Evolutionary conservation across 2,329 filamentous ascomycete genomes (phyloP).

Genomic region (Endoconidiophora polonica): DNA sequence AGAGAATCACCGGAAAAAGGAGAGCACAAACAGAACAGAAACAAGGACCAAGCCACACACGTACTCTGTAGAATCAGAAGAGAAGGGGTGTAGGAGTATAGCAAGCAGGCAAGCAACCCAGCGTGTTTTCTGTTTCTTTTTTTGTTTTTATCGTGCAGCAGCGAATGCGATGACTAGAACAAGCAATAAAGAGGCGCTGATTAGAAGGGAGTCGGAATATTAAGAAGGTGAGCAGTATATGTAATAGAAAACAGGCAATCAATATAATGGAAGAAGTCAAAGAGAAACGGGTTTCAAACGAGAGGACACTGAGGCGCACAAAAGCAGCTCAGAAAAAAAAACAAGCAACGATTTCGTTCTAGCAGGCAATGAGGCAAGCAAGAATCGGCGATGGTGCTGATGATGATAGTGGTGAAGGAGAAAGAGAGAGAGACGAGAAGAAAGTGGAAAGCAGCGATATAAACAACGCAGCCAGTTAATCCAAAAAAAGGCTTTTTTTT

Average conservation of each 20-base stretch:
- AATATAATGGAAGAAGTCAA: too few relatives aligned
- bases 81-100: neutral
- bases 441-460: neutral
- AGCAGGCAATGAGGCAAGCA: too few relatives aligned
- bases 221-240: neutral
- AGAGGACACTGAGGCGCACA: neutral
- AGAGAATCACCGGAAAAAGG: slow-evolving; percentile 3
- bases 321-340: neutral
- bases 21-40: slow-evolving; percentile 2
- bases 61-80: neutral
- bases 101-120: neutral
- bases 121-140: too few relatives aligned
- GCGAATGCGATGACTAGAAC: neutral
- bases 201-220: too few relatives aligned
- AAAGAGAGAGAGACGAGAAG: neutral
- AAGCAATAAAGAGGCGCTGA: neutral
- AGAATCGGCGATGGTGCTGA: too few relatives aligned
- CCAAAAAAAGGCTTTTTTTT: neutral
- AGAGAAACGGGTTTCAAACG: neutral
- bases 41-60: neutral
- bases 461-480: neutral
- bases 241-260: neutral
- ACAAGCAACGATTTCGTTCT: neutral
- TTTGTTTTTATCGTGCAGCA: too few relatives aligned
- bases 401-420: neutral